These are phyloP conservation scores for Phytophthora pinifolia DNA, from an alignment of 352 stramenopile genomes.

Conservation along the genomic window DNA sequence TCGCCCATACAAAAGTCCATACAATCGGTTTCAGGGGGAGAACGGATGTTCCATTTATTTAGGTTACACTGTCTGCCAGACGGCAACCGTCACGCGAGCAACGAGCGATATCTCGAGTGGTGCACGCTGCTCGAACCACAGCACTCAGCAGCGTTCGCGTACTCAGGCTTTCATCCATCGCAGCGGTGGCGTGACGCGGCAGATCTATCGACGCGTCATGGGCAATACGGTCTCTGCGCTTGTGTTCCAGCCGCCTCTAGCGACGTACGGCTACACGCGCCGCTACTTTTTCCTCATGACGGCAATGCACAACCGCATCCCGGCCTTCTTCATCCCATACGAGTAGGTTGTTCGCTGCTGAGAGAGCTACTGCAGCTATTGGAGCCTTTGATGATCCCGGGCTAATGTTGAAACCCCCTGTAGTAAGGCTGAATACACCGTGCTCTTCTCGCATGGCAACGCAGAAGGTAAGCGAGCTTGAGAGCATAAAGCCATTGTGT, in stretches of 20 bases:
- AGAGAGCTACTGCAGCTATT: background rate
- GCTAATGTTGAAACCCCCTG: conserved; percentile 16
- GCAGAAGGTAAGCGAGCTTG: conserved; percentile 77
- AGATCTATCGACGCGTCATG: conserved; percentile 38
- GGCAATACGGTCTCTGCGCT: conserved; percentile 78
- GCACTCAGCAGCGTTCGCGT: background rate
- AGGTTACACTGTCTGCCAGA: background rate
- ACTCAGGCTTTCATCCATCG: too few relatives aligned
- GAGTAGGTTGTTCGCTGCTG: conserved; percentile 44
- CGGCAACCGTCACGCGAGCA: conserved; percentile 11
- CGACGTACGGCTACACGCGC: conserved; percentile 75
- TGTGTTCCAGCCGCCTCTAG: conserved; percentile 87
- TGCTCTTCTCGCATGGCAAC: conserved; percentile 98
- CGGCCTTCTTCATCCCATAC: conserved; percentile 95
- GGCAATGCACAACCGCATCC: conserved; percentile 86
- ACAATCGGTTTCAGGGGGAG: conserved; percentile 28
- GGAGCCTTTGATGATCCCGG: conserved; percentile 2
- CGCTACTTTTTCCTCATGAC: conserved; percentile 95
- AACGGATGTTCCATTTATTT: conserved; percentile 31
- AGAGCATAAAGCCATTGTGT: background rate
- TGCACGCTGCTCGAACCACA: background rate
- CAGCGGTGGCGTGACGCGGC: too few relatives aligned
- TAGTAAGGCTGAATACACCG: conserved; percentile 91
- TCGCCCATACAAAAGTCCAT: conserved; percentile 17
- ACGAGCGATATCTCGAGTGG: conserved; percentile 9